Evolutionary conservation across 768 basidiomycete genomes (phyloP).

Genomic region (Agaricus blazei): DNA sequence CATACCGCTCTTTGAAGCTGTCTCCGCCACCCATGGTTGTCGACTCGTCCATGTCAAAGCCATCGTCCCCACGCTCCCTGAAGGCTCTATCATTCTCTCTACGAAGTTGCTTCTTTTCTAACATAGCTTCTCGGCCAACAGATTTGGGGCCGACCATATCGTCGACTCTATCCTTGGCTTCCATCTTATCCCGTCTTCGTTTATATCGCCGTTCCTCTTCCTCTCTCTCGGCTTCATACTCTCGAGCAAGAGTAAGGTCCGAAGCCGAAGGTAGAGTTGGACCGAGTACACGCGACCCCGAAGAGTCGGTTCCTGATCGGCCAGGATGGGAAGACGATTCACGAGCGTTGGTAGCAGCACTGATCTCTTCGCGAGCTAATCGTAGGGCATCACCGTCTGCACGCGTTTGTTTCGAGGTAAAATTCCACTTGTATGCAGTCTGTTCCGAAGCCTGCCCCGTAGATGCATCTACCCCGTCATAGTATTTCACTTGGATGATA

Average conservation of each 20-base stretch:
- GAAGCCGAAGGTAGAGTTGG: slow-evolving; percentile 66
- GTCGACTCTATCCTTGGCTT: slow-evolving; percentile 66
- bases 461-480: slow-evolving; percentile 56
- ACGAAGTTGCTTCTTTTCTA: slow-evolving; percentile 79
- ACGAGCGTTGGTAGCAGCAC: slow-evolving; percentile 38
- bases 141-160: slow-evolving; percentile 78
- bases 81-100: slow-evolving; percentile 69
- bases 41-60: slow-evolving; percentile 72
- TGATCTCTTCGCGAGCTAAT: slow-evolving; percentile 54
- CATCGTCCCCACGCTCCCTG: slow-evolving; percentile 73
- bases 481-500: slow-evolving; percentile 19
- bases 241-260: slow-evolving; percentile 67
- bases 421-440: slow-evolving; percentile 87
- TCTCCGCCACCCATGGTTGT: slow-evolving; percentile 80
- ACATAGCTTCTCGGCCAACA: slow-evolving; percentile 76
- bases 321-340: slow-evolving; percentile 14
- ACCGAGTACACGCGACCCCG: slow-evolving; percentile 38
- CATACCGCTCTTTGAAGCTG: slow-evolving; percentile 76
- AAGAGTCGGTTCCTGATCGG: slow-evolving; percentile 18
- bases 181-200: slow-evolving; percentile 63
- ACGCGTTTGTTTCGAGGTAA: slow-evolving; percentile 61
- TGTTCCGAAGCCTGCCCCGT: slow-evolving; percentile 56
- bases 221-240: slow-evolving; percentile 48
- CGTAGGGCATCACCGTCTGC: slow-evolving; percentile 56
- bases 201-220: slow-evolving; percentile 49